Percentiles rank a stretch among this genome's conserved stretches.
Conservation (phyloP, 2,329 filamentous ascomycete genomes). For the Peltaster fructicola region DNA sequence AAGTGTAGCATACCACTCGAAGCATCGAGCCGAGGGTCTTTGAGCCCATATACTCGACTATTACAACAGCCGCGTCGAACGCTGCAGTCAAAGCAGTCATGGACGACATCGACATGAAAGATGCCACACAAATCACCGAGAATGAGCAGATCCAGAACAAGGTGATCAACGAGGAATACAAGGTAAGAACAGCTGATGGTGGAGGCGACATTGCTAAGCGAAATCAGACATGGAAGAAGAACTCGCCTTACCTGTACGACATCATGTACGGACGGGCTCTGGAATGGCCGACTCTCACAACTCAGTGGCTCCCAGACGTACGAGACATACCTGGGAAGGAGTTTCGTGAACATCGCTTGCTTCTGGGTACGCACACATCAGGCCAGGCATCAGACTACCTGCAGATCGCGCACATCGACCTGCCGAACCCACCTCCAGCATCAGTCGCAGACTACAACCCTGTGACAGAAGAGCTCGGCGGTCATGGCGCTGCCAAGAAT, state of each 20-base stretch:
- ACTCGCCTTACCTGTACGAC: slow-evolving; percentile 94
- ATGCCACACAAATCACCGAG: slow-evolving; percentile 7
- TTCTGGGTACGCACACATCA: slow-evolving; percentile 90
- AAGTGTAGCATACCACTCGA: too few species aligned
- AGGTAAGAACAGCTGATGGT: too few species aligned
- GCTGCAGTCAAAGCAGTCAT: too few species aligned
- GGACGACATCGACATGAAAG: slow-evolving; percentile 5
- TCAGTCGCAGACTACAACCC: slow-evolving; percentile 81
- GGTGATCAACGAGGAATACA: slow-evolving; percentile 97
- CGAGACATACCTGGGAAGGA: slow-evolving; percentile 73
- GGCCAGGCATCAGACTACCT: slow-evolving; percentile 74
- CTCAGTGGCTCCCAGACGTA: slow-evolving; percentile 95
- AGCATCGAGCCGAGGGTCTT: too few species aligned
- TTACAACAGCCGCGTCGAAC: too few species aligned
- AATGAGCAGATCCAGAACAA: slow-evolving; percentile 49
- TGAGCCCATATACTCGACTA: too few species aligned
- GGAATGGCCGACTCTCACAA: slow-evolving; percentile 93
- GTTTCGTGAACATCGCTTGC: slow-evolving; percentile 69
- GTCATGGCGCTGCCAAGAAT: slow-evolving; percentile 63
- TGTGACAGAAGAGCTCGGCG: slow-evolving; percentile 79
- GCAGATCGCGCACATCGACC: slow-evolving; percentile 84
- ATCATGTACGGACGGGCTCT: slow-evolving; percentile 88
- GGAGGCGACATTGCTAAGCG: too few species aligned
- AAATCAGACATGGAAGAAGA: slow-evolving; percentile 99
- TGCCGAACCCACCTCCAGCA: slow-evolving; percentile 59